Base-by-base conservation (phyloP, 176 grass and related monocot species). In the Cenchrus purpureus region DNA sequence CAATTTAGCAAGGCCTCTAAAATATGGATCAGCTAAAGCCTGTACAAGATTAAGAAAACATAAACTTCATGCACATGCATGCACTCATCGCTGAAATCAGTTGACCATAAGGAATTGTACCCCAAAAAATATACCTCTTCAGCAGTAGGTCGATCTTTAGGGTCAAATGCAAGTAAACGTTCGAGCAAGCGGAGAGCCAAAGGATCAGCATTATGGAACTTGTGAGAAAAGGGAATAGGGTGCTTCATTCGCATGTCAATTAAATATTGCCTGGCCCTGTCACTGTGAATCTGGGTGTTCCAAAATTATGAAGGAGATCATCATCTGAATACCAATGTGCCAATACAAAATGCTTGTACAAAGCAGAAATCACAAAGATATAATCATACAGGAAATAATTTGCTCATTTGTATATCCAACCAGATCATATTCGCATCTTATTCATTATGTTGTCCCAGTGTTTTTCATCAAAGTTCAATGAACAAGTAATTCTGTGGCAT, bases 21-120 rank as follows among this genome's bases (percentile, higher is more conserved):
- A 98, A 83, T 98, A 98, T 85, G 97, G 93, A 94, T 98, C 97
- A 75, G 88, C 93, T 90, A 98, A 87, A 83, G 97, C 93, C 93
- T 97, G 76, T 45, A 61, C 54, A 6, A 85, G 56, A 54, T 71
- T 86, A 87, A 50, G 79, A 44, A 79, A 79, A 45, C 22, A 48
- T 68, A 15, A 32, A 42, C 16, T 43, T 74, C 29, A 78, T 57
- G 45, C 43, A 81, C 10, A 46, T 61, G 43, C 10, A 37, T 61
- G 43, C 66, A 52, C n/a, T 52, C 43, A 25, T 44, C 63, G 48
- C 65, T 53, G 20, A 32, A 67, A 87, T 65, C 76, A 84, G 19
- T 66, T 79, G 32, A 46, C 59, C 28, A 70, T 77, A 77, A 91
- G 56, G 20, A 61, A 82, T 43, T n/a, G 8, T 17, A 17, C 2